Percentiles rank a stretch among this genome's conserved stretches.
Evolutionary conservation across 176 grass and related monocot genomes (phyloP).

Genomic region (Hsuehochloa calcarea): DNA sequence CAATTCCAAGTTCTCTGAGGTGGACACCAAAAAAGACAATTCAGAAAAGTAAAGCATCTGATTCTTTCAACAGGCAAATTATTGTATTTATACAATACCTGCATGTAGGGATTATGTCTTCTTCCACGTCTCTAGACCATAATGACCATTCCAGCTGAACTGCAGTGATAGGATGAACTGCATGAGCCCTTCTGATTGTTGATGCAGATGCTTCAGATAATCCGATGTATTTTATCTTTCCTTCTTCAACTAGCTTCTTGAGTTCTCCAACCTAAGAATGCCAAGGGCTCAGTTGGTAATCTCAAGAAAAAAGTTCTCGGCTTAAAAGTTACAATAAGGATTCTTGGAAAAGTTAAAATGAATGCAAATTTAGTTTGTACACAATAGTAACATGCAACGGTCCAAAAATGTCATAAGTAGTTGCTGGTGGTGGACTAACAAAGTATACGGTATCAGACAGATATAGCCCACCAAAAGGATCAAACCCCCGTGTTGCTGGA

Average conservation of each 20-base stretch:
- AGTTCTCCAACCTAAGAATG: background rate
- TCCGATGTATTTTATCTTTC: conserved; percentile 72
- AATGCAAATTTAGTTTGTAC: background rate
- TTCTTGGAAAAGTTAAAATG: background rate
- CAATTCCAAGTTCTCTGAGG: conserved; percentile 32
- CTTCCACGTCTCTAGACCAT: conserved; percentile 45
- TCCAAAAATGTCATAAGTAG: too few relatives aligned
- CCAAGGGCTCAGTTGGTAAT: background rate
- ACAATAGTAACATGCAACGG: background rate
- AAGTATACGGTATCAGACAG: background rate
- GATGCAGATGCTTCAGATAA: conserved; percentile 60
- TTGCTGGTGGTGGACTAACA: too few relatives aligned
- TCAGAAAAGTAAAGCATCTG: too few relatives aligned
- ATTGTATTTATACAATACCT: too few relatives aligned
- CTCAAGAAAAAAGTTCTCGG: background rate
- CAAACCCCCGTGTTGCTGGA: background rate
- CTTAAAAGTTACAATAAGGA: background rate
- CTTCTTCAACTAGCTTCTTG: conserved; percentile 62
- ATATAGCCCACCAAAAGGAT: background rate
- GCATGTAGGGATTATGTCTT: conserved; percentile 56
- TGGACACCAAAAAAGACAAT: too few relatives aligned
- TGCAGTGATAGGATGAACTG: conserved; percentile 62
- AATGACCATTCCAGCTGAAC: background rate
- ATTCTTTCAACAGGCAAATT: too few relatives aligned
- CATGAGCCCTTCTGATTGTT: background rate